Evolutionary conservation across 1,139 yeast species (phyloP), one percentile per base, ranked within the genome.

Genomic region (Meyerozyma guilliermondii): DNA sequence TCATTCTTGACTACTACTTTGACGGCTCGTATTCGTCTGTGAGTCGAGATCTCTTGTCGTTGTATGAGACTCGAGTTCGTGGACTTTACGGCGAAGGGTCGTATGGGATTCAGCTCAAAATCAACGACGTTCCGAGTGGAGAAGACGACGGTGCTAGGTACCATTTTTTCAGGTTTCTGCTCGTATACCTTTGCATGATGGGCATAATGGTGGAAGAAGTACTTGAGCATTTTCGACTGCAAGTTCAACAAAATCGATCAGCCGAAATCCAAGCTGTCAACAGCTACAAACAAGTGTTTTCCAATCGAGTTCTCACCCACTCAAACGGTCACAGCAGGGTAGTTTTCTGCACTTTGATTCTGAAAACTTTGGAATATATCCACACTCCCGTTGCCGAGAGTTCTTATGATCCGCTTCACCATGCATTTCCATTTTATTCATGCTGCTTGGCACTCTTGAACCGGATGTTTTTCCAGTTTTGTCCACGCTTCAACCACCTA

Each of bases 1-100:
- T 65, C 45, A 47, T 72, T 22, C 43, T 72, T 9, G 66, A 66
- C 20, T 59, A 54, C 42, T 71, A 66, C 48, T 67, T 65, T 50
- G 50, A 50, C 14, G 24, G n/a, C 24, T n/a, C 23, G 13, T 10
- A 10, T n/a, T 9, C 23, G n/a, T 33, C 36, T 4, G 36, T 10
- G 24, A 17, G 6, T 14, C 26, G 24, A 8, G 14, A 33, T 17
- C 36, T 33, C 14, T 20, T 33, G 8, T 11, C 13, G 14, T 17
- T 33, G 24, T 33, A 18, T 9, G 36, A 33, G 24, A 3, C 36
- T 5, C 24, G 24, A 5, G 14, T 33, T 33, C 36, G 36, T 18
- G 24, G 24, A 10, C n/a, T 20, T 14, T 33, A 10, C 24, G 13
- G 36, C n/a, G 24, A 33, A 7, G 36, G 36, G 2, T 8, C 17